A percentile compares a stretch with the other conserved stretches of the same genome.
Evolutionary conservation across 2,329 filamentous ascomycete species (phyloP).

Genomic region (Phaeomoniella chlamydospora): DNA sequence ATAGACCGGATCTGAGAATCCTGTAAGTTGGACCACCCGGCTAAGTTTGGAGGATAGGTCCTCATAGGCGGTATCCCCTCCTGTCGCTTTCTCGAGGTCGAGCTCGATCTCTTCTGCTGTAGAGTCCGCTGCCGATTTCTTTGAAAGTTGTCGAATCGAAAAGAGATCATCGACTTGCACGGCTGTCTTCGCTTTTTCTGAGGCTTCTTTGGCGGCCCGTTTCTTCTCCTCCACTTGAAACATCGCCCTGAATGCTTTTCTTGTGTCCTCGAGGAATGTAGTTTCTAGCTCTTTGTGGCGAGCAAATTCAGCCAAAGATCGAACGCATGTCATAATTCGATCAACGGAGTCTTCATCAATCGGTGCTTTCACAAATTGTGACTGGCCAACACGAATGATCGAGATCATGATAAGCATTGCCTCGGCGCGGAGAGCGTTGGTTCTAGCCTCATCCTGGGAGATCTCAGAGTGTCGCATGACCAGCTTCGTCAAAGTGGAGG

Average conservation of each 20-base stretch:
- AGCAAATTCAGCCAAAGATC: constrained; percentile 78
- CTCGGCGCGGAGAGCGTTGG: constrained; percentile 86
- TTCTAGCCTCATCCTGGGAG: constrained; percentile 69
- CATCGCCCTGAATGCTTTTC: constrained; percentile 93
- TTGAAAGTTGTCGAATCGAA: constrained; percentile 78
- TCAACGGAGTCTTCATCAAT: constrained; percentile 99
- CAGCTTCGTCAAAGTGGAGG: constrained; percentile 87
- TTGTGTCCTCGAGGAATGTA: constrained; percentile 87
- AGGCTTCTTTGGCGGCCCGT: constrained; percentile 83
- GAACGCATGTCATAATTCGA: constrained; percentile 93
- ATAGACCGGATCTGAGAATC: constrained; percentile 96
- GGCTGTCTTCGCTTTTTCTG: constrained; percentile 83
- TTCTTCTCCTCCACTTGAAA: constrained; percentile 97
- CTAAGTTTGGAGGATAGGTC: constrained; percentile 88
- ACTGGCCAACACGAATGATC: constrained; percentile 92
- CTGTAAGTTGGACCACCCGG: constrained; percentile 90
- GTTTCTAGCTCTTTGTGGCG: constrained; percentile 81
- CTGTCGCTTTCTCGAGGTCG: constrained; percentile 87
- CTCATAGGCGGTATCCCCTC: constrained; percentile 70
- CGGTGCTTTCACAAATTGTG: constrained; percentile 93
- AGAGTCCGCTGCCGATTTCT: constrained; percentile 74
- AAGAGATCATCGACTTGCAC: constrained; percentile 94
- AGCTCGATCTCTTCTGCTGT: constrained; percentile 65
- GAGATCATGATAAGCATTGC: constrained; percentile 99
- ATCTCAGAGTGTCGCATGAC: constrained; percentile 97